Evolutionary conservation across 306 rosid species (phyloP), one percentile per base, ranked within the genome.

Genomic region (Cucurbita pepo): DNA sequence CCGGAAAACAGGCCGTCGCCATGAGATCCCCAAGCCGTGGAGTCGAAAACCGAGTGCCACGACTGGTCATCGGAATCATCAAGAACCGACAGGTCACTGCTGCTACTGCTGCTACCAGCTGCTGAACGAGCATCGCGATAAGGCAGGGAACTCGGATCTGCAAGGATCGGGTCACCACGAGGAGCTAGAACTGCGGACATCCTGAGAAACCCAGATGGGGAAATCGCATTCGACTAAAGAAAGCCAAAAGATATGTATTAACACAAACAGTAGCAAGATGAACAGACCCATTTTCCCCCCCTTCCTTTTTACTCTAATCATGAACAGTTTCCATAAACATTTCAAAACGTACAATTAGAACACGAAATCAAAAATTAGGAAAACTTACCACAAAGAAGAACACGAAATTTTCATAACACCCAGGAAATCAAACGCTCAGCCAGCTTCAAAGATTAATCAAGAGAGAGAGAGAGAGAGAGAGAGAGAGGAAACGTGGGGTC

Each of bases 31-130:
- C 62, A 64, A 1, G 63, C 55, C 12, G 44, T 59, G 53, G 73
- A 79, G 21, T 70, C 76, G 25, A 64, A 73, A 62, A 57, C 41
- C 11, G 81, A 81, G 62, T 77, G 80, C 73, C 77, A 81, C 25
- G 79, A 71, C 63, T 75, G 80, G 72, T 50, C 79, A 2, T 81
- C 80, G 25, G 86, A 76, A 54, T 77, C 82, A 21, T 77, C 76
- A 1, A 69, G 76, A 2, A 1, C 57, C 6, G 81, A 75, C 25
- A 56, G 37, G n/a, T 67, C 81, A 30, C 70, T 19, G 69, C 69
- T 4, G 64, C 62, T 47, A 30, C 70, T 19, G 69, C 69, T 4
- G 64, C 62, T 47, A 8, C 60, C 41, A 30, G 48, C 53, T 10
- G 40, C 79, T 6, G 76, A 74, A 65, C 5, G 67, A 56, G 67